These are phyloP conservation scores for Paramecium pentaurelia DNA, from an alignment of 73 alveolate species.

Conservation along the genomic window DNA sequence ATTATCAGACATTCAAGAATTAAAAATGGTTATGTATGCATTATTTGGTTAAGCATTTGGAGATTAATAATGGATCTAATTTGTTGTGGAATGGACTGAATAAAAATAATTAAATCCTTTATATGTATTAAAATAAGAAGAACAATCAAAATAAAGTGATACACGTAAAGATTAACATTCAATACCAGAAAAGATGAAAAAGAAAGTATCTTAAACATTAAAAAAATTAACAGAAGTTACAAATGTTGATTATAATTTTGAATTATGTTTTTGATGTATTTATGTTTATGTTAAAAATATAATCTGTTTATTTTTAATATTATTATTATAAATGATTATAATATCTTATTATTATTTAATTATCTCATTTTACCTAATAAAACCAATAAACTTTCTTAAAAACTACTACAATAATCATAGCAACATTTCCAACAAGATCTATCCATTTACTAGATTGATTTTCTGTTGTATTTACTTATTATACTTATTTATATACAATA, in stretches of 20 bases:
- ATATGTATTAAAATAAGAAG: not conserved
- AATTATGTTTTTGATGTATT: not conserved
- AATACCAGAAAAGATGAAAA: not conserved
- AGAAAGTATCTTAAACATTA: not conserved
- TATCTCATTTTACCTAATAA: not conserved
- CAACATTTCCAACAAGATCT: not conserved
- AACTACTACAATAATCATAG: not conserved
- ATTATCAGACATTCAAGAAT: conserved; percentile 17
- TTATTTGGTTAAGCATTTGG: conserved; percentile 25
- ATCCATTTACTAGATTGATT: not conserved
- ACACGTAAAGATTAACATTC: not conserved
- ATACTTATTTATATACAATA: too few relatives aligned
- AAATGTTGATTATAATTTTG: conserved; percentile 33
- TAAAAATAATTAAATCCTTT: conserved; percentile 18
- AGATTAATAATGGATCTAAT: conserved; percentile 8
- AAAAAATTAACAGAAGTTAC: conserved; percentile 31
- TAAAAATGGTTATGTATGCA: conserved; percentile 37
- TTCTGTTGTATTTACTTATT: not conserved
- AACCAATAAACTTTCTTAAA: not conserved
- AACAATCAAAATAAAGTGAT: not conserved
- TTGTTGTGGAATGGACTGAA: conserved; percentile 44
- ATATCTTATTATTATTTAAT: too few relatives aligned
- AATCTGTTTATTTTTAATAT: too few relatives aligned
- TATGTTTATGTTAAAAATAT: not conserved
- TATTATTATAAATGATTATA: too few relatives aligned